Base-by-base conservation (phyloP, 306 rosid species). In the Acmispon strigosus region DNA sequence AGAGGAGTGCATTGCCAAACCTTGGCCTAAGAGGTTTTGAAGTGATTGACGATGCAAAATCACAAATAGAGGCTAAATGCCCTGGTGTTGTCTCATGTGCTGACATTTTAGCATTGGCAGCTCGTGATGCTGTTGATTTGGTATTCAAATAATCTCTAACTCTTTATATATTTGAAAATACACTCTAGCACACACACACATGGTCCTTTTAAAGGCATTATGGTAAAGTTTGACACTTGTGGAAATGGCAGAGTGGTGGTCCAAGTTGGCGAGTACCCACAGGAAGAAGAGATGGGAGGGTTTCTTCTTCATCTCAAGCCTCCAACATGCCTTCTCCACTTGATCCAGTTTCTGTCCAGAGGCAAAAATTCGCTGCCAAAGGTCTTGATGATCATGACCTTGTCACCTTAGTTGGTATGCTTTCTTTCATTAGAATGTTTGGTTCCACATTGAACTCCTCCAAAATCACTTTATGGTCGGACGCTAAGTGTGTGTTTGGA, bases 241-340 rank as follows among this genome's bases (percentile, higher is more conserved):
- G 65, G 41, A 24, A 77, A 63, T 78, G 77, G 44, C 62, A 71
- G 82, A 78, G 78, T 49, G 63, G 47, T 64, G 92, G 92, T 6
- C 96, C 96, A 78, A 90, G 87, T 58, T 90, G 96, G 95, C 6
- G 70, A 18, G 90, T 86, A 13, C 88, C 86, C 1, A 83, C 90
- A 0, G 89, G 90, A 36, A 84, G 97, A 83, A 88, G 80, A 72
- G 91, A 92, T 69, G 98, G 98, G 9, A 59, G 66, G 55, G 65
- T 63, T 27, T 92, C 96, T 19, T 76, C 41, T 19, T 58, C 78
- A 44, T 81, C 85, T 18, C 80, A 80, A 70, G 89, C 91, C 27
- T 77, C 90, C 13, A 82, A 70, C 37, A 19, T 89, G 50, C 95
- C 98, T 49, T 92, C 98, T 78, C 96, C 98, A 22, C 86, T 89